Evolutionary conservation across 2,329 filamentous ascomycete genomes (phyloP).

Genomic region (Metarhizium anisopliae): DNA sequence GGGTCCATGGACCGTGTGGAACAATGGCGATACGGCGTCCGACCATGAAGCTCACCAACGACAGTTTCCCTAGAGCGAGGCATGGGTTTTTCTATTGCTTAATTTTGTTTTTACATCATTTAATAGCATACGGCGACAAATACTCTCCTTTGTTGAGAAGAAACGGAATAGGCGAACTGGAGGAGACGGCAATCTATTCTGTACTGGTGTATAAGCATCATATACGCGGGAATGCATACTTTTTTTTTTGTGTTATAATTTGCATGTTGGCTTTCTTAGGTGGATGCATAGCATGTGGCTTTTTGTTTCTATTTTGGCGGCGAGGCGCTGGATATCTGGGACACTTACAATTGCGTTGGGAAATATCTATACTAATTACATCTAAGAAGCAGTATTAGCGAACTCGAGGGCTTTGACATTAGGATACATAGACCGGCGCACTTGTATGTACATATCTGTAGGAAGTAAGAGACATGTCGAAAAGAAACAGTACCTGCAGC

Average conservation of each 20-base stretch:
- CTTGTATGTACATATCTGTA: neutral
- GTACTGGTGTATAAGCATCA: neutral
- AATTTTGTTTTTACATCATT: neutral
- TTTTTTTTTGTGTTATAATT: neutral
- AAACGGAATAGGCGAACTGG: neutral
- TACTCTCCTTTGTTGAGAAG: neutral
- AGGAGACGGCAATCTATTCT: neutral
- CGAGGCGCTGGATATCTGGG: neutral
- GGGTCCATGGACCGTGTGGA: conserved; percentile 28
- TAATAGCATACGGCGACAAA: neutral
- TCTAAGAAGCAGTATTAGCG: neutral
- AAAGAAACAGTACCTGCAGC: neutral
- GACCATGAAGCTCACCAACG: conserved; percentile 15
- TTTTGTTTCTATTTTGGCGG: neutral
- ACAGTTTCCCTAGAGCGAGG: neutral
- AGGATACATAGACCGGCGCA: neutral
- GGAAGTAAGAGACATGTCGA: neutral
- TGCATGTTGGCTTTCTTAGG: neutral
- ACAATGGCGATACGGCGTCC: conserved; percentile 33
- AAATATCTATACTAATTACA: neutral
- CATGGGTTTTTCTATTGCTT: neutral
- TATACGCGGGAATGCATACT: neutral
- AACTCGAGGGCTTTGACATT: neutral
- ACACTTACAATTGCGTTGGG: neutral
- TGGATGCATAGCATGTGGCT: neutral